A percentile compares a stretch with the other conserved stretches of the same genome.
Evolutionary conservation across 139 green algal genomes (phyloP).

Genomic region (Raphidocelis subcapitata): DNA sequence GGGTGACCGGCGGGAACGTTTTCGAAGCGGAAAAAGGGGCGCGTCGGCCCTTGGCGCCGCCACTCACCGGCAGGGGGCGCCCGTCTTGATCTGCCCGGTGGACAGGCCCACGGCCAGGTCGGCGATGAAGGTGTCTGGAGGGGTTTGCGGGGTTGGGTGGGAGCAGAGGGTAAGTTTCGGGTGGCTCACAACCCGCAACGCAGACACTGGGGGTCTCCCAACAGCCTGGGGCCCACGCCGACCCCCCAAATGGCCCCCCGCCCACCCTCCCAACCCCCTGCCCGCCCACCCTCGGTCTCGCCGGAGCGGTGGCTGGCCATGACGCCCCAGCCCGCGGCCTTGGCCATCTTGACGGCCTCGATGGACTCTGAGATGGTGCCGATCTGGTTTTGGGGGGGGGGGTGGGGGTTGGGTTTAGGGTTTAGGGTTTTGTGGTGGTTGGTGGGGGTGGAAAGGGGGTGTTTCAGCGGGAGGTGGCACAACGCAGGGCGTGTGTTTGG

Average conservation of each 20-base stretch:
- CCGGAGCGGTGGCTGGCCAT: constrained; percentile 91
- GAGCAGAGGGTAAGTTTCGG: no score
- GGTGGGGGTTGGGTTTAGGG: background rate
- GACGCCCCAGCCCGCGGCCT: constrained; percentile 96
- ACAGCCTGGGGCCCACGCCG: no score
- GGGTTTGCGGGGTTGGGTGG: background rate
- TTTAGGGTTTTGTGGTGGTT: background rate
- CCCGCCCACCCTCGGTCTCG: constrained; percentile 48
- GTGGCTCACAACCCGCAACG: no score
- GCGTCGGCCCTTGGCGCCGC: no score
- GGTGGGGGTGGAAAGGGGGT: no score
- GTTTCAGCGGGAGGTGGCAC: no score
- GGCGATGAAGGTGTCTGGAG: constrained; percentile 97
- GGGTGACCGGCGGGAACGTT: no score
- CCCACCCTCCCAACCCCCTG: background rate
- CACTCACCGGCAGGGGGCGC: constrained; percentile 93
- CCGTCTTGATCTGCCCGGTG: constrained; percentile 99
- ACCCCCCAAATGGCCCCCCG: no score
- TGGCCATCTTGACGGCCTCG: constrained; percentile 89
- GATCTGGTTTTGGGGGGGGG: constrained; percentile 99
- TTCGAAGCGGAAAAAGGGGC: no score
- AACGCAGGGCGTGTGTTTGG: no score
- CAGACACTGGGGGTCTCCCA: constrained; percentile 73
- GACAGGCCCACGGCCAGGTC: constrained; percentile 96
- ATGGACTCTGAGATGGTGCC: constrained; percentile 95